These are phyloP conservation scores for Alopecurus myosuroides DNA, from an alignment of 176 grass and related monocot genomes.

Conservation along the genomic window DNA sequence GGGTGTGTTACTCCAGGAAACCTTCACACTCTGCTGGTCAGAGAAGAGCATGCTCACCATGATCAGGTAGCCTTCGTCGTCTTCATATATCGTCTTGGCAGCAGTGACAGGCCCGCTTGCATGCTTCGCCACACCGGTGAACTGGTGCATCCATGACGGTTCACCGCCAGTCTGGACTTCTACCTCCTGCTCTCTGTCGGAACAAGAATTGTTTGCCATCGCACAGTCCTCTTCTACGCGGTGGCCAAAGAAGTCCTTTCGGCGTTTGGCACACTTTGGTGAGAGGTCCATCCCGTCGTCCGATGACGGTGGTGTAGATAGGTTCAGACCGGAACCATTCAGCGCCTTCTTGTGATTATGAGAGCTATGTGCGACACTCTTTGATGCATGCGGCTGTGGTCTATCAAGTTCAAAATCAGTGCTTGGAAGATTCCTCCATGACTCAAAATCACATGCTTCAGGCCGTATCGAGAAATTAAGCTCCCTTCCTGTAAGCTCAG, in stretches of 20 bases:
- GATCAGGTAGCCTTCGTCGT: constrained; percentile 69
- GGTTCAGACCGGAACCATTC: constrained; percentile 63
- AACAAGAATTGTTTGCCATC: constrained; percentile 45
- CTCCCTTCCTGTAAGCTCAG: constrained; percentile 64
- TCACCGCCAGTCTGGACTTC: constrained; percentile 40
- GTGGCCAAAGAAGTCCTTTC: constrained; percentile 49
- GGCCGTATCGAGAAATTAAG: constrained; percentile 53
- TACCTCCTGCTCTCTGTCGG: constrained; percentile 58
- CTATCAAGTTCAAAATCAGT: constrained; percentile 78
- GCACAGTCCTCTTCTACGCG: constrained; percentile 45
- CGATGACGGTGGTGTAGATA: constrained; percentile 46
- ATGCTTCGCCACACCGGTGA: constrained; percentile 58
- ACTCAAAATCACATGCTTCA: constrained; percentile 63
- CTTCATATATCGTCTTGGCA: constrained; percentile 70
- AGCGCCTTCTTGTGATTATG: constrained; percentile 53
- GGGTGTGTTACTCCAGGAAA: constrained; percentile 60
- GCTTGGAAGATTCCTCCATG: constrained; percentile 69
- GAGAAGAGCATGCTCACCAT: constrained; percentile 60
- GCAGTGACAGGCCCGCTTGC: constrained; percentile 69
- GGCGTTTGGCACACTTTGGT: constrained; percentile 46
- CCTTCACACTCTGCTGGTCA: constrained; percentile 56
- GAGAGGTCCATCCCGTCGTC: constrained; percentile 67
- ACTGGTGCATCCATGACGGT: constrained; percentile 62
- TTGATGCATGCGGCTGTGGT: constrained; percentile 30
- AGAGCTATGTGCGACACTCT: constrained; percentile 26